These are phyloP conservation scores for Crithidia mellificae DNA, from an alignment of 208 protist genomes.

Conservation along the genomic window DNA sequence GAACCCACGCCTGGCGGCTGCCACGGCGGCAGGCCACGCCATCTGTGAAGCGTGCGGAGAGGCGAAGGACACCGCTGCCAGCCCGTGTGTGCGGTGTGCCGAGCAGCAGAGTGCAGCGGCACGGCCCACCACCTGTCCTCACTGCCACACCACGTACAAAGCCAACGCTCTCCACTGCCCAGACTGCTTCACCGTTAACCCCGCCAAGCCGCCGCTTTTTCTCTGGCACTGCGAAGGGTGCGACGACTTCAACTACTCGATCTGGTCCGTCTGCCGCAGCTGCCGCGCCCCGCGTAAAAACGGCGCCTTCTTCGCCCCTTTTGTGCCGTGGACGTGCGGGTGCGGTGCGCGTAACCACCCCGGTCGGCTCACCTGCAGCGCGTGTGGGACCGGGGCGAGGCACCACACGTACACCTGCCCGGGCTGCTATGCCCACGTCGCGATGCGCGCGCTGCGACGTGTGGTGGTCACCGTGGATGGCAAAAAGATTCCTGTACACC, in stretches of 20 bases:
- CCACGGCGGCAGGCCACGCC: constrained; percentile 7
- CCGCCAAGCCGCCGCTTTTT: constrained; percentile 34
- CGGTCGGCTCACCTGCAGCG: constrained; percentile 41
- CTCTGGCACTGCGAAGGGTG: constrained; percentile 75
- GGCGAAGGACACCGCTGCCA: constrained; percentile 16
- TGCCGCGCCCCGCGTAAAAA: constrained; percentile 42
- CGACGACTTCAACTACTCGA: constrained; percentile 62
- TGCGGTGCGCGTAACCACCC: constrained; percentile 68
- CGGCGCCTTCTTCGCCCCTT: constrained; percentile 41
- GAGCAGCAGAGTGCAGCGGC: constrained; percentile 8
- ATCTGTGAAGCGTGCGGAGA: constrained; percentile 49
- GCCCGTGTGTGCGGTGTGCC: constrained; percentile 36
- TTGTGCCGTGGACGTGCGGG: constrained; percentile 70
- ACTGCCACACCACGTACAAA: constrained; percentile 41
- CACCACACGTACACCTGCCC: constrained; percentile 54
- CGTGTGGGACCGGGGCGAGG: constrained; percentile 33
- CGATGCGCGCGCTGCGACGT: constrained; percentile 9
- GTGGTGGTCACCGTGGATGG: constrained; percentile 15
- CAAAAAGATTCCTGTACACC: constrained; percentile 33
- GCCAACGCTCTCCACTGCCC: constrained; percentile 61
- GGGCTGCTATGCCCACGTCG: constrained; percentile 30
- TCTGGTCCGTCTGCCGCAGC: constrained; percentile 62
- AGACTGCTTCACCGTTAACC: constrained; percentile 48
- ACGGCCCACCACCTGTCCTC: constrained; percentile 27
- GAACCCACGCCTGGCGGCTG: constrained; percentile 33